Conservation (phyloP, 306 rosid species). For the Malus domestica region ASM211411v1 NC_041793.1:25781001-25781500, state of each 20-base stretch:
- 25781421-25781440: constrained; percentile 21
- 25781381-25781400: constrained; percentile 23
- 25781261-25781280: constrained; percentile 91
- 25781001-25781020: constrained; percentile 72
- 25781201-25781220: constrained; percentile 97
- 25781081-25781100: neutral
- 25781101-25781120: neutral
- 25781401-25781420: constrained; percentile 6
- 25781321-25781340: constrained; percentile 70
- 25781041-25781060: constrained; percentile 34
- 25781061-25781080: constrained; percentile 4
- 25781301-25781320: constrained; percentile 79
- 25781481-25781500: constrained; percentile 59
- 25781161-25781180: constrained; percentile 81
- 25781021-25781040: constrained; percentile 91
- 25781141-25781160: neutral
- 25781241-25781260: constrained; percentile 87
- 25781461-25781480: constrained; percentile 37
- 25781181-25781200: constrained; percentile 91
- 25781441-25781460: constrained; percentile 42
- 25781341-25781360: constrained; percentile 46
- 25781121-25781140: neutral
- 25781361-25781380: constrained; percentile 22
- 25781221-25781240: constrained; percentile 54
- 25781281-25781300: constrained; percentile 70